These are phyloP conservation scores for Pseudonitzschia multiseries DNA, from an alignment of 108 stramenopile species.

Conservation along the genomic window DNA sequence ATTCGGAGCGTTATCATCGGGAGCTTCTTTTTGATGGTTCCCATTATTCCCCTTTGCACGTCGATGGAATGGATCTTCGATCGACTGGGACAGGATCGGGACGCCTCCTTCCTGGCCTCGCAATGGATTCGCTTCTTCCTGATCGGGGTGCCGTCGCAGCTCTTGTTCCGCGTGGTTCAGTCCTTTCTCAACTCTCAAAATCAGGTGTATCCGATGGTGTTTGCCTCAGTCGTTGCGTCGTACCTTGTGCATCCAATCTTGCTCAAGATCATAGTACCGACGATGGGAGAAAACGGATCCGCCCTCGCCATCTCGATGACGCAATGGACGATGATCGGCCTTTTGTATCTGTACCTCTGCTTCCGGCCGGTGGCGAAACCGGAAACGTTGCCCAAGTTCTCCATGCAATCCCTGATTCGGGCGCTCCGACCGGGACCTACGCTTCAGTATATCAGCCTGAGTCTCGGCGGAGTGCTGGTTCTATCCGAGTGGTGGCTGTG, in stretches of 20 bases:
- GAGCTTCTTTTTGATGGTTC: slow-evolving; percentile 25
- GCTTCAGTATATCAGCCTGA: slow-evolving; percentile 36
- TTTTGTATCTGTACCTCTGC: slow-evolving; percentile 28
- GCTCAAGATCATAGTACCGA: slow-evolving; percentile 28
- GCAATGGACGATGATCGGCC: slow-evolving; percentile 34
- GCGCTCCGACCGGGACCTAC: slow-evolving; percentile 26
- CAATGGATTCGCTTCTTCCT: slow-evolving; percentile 50
- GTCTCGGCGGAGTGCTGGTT: slow-evolving; percentile 50
- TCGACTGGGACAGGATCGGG: slow-evolving; percentile 44
- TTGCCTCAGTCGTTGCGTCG: slow-evolving; percentile 23
- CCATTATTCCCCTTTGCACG: slow-evolving; percentile 35
- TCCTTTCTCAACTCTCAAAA: slow-evolving; percentile 43
- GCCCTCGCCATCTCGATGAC: slow-evolving; percentile 39
- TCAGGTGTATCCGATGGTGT: slow-evolving; percentile 38
- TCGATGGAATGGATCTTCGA: slow-evolving; percentile 34
- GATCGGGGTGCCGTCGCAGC: slow-evolving; percentile 39
- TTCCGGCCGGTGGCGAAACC: slow-evolving; percentile 26
- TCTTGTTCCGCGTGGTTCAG: slow-evolving; percentile 47
- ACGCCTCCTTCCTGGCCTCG: slow-evolving; percentile 29
- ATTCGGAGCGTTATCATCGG: slow-evolving; percentile 41
- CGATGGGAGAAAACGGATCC: slow-evolving; percentile 40
- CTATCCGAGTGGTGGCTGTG: slow-evolving; percentile 64
- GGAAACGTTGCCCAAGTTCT: slow-evolving; percentile 39
- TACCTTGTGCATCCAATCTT: slow-evolving; percentile 45
- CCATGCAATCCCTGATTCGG: neutral